Base-by-base conservation (phyloP, 768 basidiomycete species). In the Mycena pura region DNA sequence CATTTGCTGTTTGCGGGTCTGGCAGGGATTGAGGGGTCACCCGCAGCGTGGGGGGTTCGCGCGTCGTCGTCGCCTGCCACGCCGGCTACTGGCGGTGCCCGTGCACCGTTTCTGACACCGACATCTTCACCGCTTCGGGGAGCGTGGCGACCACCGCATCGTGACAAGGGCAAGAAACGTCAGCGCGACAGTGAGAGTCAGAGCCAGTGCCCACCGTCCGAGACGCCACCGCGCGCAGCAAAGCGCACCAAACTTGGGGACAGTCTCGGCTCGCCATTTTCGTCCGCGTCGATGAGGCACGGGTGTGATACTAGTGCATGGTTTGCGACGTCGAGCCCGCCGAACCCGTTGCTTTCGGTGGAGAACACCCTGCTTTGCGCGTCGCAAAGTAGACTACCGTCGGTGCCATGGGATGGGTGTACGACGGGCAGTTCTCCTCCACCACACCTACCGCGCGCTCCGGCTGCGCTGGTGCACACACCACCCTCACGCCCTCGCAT, bases 1-100 rank as follows among this genome's bases (percentile, higher is more conserved):
- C 83, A 88, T 64, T 59, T 70, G 5, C 68, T 90, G 3, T 91
- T 89, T 60, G 85, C 82, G 0, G 65, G 69, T 1, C 71, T 75
- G 11, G 76, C 78, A 3, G 76, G 77, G 3, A 71, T 79, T 43
- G 66, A 51, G 27, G 48, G 34, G 17, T 17, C 17, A 5, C 60
- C 57, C 22, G 32, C 25, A 1, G 59, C 61, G 22, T 77, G 75
- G 74, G 75, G 74, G 72, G 38, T 66, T 8, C 68, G 71, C 13
- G 73, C 74, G 1, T 69, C 72, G 29, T 56, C 55, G 32, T 34
- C 40, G 19, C 49, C 54, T 14, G 15, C 54, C 14, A 39, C 51
- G 15, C 55, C 62, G 1, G 32, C 56, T 1, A 62, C 27, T 0
- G 48, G 36, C 32, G 43, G 38, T 8, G 11, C 48, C 21, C 51